Evolutionary conservation across 1,139 yeast species (phyloP).

Genomic region (Scheffersomyces illinoinensis): DNA sequence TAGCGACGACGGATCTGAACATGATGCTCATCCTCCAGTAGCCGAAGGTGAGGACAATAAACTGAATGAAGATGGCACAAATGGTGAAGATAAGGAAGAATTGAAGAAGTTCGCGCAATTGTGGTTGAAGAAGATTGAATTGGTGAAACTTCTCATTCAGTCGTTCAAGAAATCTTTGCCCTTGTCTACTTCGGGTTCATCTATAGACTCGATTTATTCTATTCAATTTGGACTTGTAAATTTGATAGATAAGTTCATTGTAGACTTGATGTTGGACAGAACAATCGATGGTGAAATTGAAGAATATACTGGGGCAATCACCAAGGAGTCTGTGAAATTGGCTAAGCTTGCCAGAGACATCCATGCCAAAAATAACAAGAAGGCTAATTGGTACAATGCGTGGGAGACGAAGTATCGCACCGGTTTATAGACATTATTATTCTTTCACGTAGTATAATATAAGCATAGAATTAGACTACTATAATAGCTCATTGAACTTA

Average conservation of each 20-base stretch:
- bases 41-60: conserved; percentile 21
- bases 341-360: conserved; percentile 36
- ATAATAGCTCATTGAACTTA: background rate
- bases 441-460: conserved; percentile 5
- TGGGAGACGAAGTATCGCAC: conserved; percentile 43
- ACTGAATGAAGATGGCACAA: conserved; percentile 6
- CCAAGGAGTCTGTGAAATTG: conserved; percentile 28
- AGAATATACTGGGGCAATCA: conserved; percentile 25
- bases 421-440: background rate
- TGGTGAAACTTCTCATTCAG: conserved; percentile 53
- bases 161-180: conserved; percentile 61
- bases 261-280: conserved; percentile 48
- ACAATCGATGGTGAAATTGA: conserved; percentile 32
- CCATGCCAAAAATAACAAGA: conserved; percentile 41
- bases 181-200: conserved; percentile 29
- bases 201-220: conserved; percentile 36
- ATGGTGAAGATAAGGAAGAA: conserved; percentile 17
- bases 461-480: conserved; percentile 3
- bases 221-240: conserved; percentile 34
- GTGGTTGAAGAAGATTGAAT: conserved; percentile 56
- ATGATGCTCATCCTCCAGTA: conserved; percentile 18
- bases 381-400: conserved; percentile 51
- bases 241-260: conserved; percentile 46
- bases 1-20: conserved; percentile 21
- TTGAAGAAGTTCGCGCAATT: conserved; percentile 40